Evolutionary conservation across 371 early-diverging fungal species (phyloP), one percentile per base, ranked within the genome.

Genomic region (Mortierella sp.): DNA sequence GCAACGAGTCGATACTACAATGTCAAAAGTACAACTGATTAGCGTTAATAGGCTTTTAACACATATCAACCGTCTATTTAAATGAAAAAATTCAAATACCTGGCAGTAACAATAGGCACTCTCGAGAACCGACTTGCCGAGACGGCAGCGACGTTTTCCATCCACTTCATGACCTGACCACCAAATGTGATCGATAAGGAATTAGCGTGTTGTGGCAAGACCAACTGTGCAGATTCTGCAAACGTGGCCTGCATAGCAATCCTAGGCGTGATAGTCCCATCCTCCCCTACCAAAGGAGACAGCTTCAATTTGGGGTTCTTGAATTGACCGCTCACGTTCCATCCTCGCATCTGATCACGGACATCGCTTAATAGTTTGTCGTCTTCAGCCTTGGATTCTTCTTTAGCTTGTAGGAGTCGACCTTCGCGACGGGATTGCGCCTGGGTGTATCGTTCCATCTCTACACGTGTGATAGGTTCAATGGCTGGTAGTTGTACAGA

Each of bases 201-300:
- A 63, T 94, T 94, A 28, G 93, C 93, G 83, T 94, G 93, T 45
- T 93, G 92, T 18, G 94, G 94, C 86, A 94, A 87, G 10, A 94
- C 91, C 57, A 92, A 68, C 47, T 94, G 89, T 0, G 90, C 90
- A 16, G 89, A 85, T 72, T 94, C 91, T 1, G 92, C 89, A 85
- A 88, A 92, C 0, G 90, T 90, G 1, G 76, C 77, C n/a, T 83
- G 83, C 83, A 90, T 89, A 10, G 72, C 68, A 22, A 83, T 83
- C 35, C 80, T 80, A 26, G 75, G 75, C 0, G 24, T 30, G 3
- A 9, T 24, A 0, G 64, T 45, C 12, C 84, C 86, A 20, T 83
- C 86, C 37, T 8, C 39, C 3, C 3, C 45, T 43, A 43, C 49
- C 49, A 8, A 52, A 8, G 60, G 68, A 4, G 68, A 54, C 3